Conservation (phyloP, 2,329 filamentous ascomycete genomes). For the Nemania sp. region DNA sequence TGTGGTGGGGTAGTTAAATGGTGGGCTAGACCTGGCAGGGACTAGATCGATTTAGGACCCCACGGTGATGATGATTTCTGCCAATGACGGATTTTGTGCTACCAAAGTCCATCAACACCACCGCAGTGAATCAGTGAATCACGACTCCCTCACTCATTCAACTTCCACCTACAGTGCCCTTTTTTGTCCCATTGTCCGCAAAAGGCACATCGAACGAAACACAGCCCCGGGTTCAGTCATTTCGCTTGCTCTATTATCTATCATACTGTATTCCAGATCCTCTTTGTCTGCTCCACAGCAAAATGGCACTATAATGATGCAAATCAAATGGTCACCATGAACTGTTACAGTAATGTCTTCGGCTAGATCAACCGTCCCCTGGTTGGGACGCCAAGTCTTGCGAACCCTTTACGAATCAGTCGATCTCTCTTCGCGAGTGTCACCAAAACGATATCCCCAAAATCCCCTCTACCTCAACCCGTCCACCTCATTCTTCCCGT, state of each 20-base stretch:
- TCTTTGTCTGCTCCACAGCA: slow-evolving; percentile 24
- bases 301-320: slow-evolving; percentile 28
- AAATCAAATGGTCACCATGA: slow-evolving; percentile 47
- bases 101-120: slow-evolving; percentile 17
- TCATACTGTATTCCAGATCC: slow-evolving; percentile 4
- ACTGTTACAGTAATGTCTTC: slow-evolving; percentile 48
- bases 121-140: slow-evolving; percentile 5
- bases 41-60: slow-evolving; percentile 34
- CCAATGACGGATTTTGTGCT: slow-evolving; percentile 48
- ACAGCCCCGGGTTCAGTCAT: not conserved
- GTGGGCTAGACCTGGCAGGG: not conserved
- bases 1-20: slow-evolving; percentile 15
- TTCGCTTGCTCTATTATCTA: not conserved
- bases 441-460: slow-evolving; percentile 41
- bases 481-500: slow-evolving; percentile 41
- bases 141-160: slow-evolving; percentile 10
- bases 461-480: slow-evolving; percentile 41
- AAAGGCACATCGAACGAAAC: not conserved
- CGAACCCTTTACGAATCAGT: slow-evolving; percentile 49
- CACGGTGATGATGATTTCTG: slow-evolving; percentile 31
- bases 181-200: not conserved
- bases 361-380: slow-evolving; percentile 51
- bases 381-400: slow-evolving; percentile 49
- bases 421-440: slow-evolving; percentile 45
- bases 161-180: not conserved